Evolutionary conservation across 371 early-diverging fungal species (phyloP).

Genomic region (Mucor lusitanicus): DNA sequence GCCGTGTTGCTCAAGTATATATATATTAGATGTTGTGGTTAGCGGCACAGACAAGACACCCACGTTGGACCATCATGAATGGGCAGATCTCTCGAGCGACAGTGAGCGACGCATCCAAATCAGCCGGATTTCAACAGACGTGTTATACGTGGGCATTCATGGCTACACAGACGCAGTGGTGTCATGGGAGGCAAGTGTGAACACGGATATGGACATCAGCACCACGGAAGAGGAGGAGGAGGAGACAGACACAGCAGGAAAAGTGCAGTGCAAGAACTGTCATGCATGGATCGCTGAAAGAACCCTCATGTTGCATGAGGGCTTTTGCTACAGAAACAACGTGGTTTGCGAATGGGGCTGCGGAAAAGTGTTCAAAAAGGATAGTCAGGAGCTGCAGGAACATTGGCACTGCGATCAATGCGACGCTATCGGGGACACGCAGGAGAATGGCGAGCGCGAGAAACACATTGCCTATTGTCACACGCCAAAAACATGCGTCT

Average conservation of each 20-base stretch:
- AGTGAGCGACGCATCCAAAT: conserved; percentile 21
- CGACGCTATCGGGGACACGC: conserved; percentile 50
- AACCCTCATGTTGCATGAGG: conserved; percentile 67
- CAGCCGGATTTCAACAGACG: conserved; percentile 3
- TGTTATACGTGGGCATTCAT: conserved; percentile 45
- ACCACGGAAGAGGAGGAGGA: not conserved
- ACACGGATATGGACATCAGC: not conserved
- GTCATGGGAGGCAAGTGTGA: conserved; percentile 27
- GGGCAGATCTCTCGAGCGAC: conserved; percentile 38
- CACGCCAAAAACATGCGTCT: conserved; percentile 61
- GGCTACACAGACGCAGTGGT: conserved; percentile 29
- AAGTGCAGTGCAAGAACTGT: conserved; percentile 75
- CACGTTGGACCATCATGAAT: conserved; percentile 37
- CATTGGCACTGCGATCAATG: conserved; percentile 89
- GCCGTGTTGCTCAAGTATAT: not conserved
- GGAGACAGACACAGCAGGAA: conserved; percentile 31
- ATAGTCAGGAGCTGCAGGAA: conserved; percentile 54
- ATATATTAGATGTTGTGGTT: conserved; percentile 32
- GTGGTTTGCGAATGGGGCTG: conserved; percentile 65
- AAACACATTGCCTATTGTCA: conserved; percentile 77
- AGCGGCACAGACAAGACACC: conserved; percentile 26
- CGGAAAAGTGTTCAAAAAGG: conserved; percentile 66
- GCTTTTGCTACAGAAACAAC: conserved; percentile 83
- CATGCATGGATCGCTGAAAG: conserved; percentile 64
- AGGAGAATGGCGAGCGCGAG: conserved; percentile 28